Conservation (phyloP, 2,329 filamentous ascomycete genomes). For the Pseudonectria foliicola region DNA sequence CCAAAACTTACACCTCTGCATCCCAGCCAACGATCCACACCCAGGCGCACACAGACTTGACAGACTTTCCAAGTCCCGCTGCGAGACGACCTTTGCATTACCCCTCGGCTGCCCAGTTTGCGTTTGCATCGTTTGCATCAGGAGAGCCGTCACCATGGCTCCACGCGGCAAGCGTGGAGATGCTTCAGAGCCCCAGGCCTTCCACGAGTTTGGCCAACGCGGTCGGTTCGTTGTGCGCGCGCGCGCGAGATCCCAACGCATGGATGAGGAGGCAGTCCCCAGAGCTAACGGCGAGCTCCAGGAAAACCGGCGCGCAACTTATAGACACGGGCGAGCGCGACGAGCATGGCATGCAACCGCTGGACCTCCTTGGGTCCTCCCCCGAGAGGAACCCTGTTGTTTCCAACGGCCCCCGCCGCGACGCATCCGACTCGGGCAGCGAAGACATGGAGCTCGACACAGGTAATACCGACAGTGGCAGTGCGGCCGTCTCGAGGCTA, state of each 20-base stretch:
- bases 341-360: conserved; percentile 84
- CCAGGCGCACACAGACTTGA: too few species aligned
- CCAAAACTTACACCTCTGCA: too few species aligned
- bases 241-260: not conserved
- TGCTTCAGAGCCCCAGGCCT: conserved; percentile 23
- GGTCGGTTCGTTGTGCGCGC: conserved; percentile 29
- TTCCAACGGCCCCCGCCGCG: conserved; percentile 19
- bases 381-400: conserved; percentile 49
- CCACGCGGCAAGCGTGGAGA: conserved; percentile 26
- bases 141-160: conserved; percentile 20
- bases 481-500: conserved; percentile 7
- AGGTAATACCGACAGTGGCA: conserved; percentile 26
- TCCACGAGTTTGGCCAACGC: conserved; percentile 28
- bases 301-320: conserved; percentile 83
- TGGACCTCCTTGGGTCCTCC: conserved; percentile 84
- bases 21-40: not conserved
- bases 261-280: not conserved
- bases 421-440: conserved; percentile 26
- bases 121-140: too few species aligned
- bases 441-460: conserved; percentile 48
- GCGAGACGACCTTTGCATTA: too few species aligned
- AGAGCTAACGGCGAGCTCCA: conserved; percentile 29
- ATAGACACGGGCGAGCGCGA: conserved; percentile 75
- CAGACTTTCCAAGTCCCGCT: too few species aligned
- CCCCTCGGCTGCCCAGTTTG: too few species aligned